A percentile compares a stretch with the other conserved stretches of the same genome.
Evolutionary conservation across 371 early-diverging fungal species (phyloP).

Genomic region (Vavraia culicis): DNA sequence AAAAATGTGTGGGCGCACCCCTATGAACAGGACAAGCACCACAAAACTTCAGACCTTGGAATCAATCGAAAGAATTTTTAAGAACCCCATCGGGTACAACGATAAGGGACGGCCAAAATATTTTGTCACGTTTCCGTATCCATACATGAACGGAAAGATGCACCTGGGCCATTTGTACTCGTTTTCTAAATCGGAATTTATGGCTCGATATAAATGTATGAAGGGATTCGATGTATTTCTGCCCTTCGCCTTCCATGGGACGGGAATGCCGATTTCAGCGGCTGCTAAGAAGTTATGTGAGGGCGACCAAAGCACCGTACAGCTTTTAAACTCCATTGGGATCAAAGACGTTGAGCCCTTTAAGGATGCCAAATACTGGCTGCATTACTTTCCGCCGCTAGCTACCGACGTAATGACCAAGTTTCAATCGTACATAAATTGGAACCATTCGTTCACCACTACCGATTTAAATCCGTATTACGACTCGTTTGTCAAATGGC

Average conservation of each 20-base stretch:
- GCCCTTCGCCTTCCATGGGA: constrained; percentile 95
- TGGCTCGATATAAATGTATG: constrained; percentile 68
- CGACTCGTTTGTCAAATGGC: constrained; percentile 95
- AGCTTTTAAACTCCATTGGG: constrained; percentile 70
- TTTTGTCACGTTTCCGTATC: constrained; percentile 87
- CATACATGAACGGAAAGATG: constrained; percentile 95
- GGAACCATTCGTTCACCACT: constrained; percentile 91
- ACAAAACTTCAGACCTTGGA: not conserved
- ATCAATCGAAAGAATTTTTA: not conserved
- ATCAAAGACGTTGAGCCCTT: constrained; percentile 79
- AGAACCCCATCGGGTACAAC: too few relatives aligned
- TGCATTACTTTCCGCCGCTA: constrained; percentile 73
- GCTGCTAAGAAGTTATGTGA: constrained; percentile 86
- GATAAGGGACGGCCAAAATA: constrained; percentile 48
- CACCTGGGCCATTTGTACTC: constrained; percentile 96
- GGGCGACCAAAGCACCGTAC: constrained; percentile 33
- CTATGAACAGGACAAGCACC: not conserved
- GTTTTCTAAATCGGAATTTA: constrained; percentile 83
- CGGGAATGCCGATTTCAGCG: constrained; percentile 99
- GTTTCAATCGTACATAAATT: constrained; percentile 76
- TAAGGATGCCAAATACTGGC: constrained; percentile 79
- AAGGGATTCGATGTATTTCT: constrained; percentile 78
- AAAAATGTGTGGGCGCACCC: too few relatives aligned
- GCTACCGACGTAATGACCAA: constrained; percentile 59
- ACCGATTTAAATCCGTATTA: constrained; percentile 95